These are phyloP conservation scores for Trichoderma sp. DNA, from an alignment of 2,329 filamentous ascomycete species.

Conservation along the genomic window DNA sequence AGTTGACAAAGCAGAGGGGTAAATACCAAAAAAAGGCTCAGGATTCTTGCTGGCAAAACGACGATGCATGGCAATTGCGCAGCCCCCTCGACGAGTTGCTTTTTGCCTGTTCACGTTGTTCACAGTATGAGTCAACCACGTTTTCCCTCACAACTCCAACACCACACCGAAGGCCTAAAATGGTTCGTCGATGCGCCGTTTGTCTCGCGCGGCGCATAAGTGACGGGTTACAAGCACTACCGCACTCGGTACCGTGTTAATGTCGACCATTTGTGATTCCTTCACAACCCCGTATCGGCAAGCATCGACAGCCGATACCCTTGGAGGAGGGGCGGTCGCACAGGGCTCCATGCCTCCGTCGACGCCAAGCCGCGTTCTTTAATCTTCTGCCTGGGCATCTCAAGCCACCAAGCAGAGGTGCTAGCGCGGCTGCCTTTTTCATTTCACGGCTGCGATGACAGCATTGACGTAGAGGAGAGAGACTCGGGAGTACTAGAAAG, in stretches of 20 bases:
- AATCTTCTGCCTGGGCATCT: neutral
- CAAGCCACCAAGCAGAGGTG: neutral
- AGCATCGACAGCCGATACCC: neutral
- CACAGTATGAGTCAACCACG: neutral
- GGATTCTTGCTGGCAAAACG: neutral
- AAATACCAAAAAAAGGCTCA: neutral
- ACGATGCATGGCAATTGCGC: neutral
- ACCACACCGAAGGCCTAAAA: neutral
- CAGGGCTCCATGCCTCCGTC: neutral
- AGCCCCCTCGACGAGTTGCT: neutral
- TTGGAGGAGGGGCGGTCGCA: neutral
- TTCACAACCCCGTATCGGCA: neutral
- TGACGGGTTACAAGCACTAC: neutral
- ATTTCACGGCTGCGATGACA: neutral
- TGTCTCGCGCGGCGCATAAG: neutral
- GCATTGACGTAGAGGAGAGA: neutral
- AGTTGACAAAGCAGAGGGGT: no score
- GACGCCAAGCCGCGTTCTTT: neutral
- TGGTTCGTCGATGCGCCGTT: neutral
- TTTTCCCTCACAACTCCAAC: neutral
- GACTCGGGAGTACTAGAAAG: neutral
- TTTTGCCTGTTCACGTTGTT: neutral
- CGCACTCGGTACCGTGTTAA: neutral
- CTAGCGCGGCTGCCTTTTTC: neutral
- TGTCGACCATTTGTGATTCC: neutral